Evolutionary conservation across 2,329 filamentous ascomycete species (phyloP).

Genomic region (Colletotrichum sp.): DNA sequence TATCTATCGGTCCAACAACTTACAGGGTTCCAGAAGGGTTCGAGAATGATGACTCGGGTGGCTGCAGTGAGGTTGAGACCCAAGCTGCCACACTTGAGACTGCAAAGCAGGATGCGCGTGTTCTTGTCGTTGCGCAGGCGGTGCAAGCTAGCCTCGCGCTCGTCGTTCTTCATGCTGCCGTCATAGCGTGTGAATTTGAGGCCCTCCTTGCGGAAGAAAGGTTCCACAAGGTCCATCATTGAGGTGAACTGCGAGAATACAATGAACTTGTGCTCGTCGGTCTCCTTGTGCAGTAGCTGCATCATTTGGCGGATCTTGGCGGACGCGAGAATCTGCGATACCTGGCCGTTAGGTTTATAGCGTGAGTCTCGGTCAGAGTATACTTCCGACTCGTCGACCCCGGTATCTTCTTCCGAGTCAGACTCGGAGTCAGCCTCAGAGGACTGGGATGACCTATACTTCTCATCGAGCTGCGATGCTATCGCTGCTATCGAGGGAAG

Average conservation of each 20-base stretch:
- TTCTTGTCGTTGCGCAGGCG: conserved; percentile 75
- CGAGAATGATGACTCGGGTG: conserved; percentile 89
- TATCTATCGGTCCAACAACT: conserved; percentile 31
- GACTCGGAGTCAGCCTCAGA: conserved; percentile 4
- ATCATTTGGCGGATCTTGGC: conserved; percentile 92
- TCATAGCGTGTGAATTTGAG: conserved; percentile 91
- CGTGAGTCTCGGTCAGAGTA: conserved; percentile 44
- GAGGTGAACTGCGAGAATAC: conserved; percentile 98
- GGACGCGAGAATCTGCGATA: conserved; percentile 68
- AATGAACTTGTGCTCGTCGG: conserved; percentile 89
- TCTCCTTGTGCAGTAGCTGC: conserved; percentile 80
- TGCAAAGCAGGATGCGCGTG: conserved; percentile 87
- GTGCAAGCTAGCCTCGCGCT: conserved; percentile 84
- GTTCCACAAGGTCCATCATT: conserved; percentile 96
- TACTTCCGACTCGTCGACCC: conserved; percentile 45
- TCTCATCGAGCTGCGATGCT: conserved; percentile 34
- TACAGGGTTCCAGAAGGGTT: conserved; percentile 98
- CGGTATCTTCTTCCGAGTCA: conserved; percentile 44
- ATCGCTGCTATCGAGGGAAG: conserved; percentile 43
- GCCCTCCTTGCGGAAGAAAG: conserved; percentile 78
- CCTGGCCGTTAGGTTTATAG: conserved; percentile 38
- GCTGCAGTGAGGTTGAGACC: conserved; percentile 95
- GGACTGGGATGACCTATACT: neutral
- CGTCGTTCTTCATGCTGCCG: conserved; percentile 92
- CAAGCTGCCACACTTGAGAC: conserved; percentile 89